These are phyloP conservation scores for Tetrapyrgos nigripes DNA, from an alignment of 1,284 basidiomycete genomes.

Conservation along the genomic window DNA sequence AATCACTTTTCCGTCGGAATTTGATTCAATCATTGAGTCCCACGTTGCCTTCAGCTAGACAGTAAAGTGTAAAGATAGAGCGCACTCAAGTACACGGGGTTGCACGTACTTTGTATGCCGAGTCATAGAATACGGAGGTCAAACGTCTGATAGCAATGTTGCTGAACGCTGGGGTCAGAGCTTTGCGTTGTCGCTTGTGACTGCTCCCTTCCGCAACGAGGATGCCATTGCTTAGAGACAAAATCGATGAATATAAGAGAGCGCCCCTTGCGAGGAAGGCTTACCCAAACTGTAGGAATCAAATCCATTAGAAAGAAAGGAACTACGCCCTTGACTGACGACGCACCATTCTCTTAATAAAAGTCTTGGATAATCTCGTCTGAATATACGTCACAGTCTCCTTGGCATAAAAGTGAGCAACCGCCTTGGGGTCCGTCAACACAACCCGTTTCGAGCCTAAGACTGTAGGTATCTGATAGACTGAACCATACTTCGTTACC, in stretches of 20 bases:
- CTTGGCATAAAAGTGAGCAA: conserved; percentile 55
- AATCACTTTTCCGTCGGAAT: conserved; percentile 45
- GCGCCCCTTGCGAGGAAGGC: neutral
- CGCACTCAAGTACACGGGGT: neutral
- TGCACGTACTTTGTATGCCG: conserved; percentile 53
- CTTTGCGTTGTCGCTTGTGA: conserved; percentile 54
- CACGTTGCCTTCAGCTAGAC: conserved; percentile 53
- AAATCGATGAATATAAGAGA: neutral
- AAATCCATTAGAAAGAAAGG: neutral
- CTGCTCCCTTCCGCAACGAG: conserved; percentile 59
- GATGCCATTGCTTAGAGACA: conserved; percentile 49
- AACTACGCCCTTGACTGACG: neutral
- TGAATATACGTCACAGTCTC: conserved; percentile 57
- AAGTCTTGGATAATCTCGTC: conserved; percentile 39
- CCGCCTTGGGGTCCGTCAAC: conserved; percentile 60
- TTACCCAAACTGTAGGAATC: neutral
- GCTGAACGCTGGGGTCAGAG: conserved; percentile 47
- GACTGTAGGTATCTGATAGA: conserved; percentile 45
- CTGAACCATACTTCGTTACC: conserved; percentile 54
- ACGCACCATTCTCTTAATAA: conserved; percentile 51
- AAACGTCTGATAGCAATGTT: conserved; percentile 44
- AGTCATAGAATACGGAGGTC: conserved; percentile 47
- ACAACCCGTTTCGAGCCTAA: conserved; percentile 49
- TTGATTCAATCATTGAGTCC: conserved; percentile 51
- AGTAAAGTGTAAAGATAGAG: neutral